Percentiles rank a stretch among this genome's conserved stretches.
Evolutionary conservation across 305 asterid genomes (phyloP).

Genomic region (Fraxinus greggii): DNA sequence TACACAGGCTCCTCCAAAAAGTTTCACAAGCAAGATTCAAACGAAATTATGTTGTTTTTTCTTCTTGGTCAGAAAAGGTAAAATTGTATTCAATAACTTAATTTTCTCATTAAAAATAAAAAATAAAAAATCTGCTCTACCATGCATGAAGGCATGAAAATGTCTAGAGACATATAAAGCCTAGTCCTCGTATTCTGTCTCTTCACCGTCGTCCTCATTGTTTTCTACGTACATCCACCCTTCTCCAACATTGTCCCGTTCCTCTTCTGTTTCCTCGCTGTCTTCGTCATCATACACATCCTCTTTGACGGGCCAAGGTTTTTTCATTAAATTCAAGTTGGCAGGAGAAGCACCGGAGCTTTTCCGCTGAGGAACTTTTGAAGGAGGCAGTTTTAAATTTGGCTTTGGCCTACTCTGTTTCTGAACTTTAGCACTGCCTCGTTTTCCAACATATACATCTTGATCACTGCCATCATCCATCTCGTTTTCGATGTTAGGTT

Average conservation of each 20-base stretch:
- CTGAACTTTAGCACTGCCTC: slow-evolving; percentile 50
- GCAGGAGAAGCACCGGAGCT: slow-evolving; percentile 42
- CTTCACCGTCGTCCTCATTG: slow-evolving; percentile 82
- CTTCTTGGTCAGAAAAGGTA: neutral
- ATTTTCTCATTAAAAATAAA: neutral
- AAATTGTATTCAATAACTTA: neutral
- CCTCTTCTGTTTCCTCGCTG: slow-evolving; percentile 98
- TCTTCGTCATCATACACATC: slow-evolving; percentile 73
- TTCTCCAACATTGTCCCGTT: slow-evolving; percentile 66
- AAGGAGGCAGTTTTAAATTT: slow-evolving; percentile 62
- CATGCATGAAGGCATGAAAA: neutral
- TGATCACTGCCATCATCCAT: slow-evolving; percentile 90
- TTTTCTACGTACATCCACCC: slow-evolving; percentile 71
- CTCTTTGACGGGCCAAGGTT: slow-evolving; percentile 63
- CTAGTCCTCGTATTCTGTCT: slow-evolving; percentile 86
- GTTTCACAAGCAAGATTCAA: neutral
- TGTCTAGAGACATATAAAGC: neutral
- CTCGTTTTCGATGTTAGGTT: slow-evolving; percentile 47
- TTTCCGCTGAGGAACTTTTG: slow-evolving; percentile 70
- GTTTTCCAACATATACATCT: slow-evolving; percentile 55
- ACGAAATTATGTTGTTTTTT: neutral
- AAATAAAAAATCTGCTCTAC: neutral
- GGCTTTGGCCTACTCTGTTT: slow-evolving; percentile 77
- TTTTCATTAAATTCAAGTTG: slow-evolving; percentile 47
- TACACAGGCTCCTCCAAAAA: too few relatives aligned